phyloP scores from a whole-genome alignment of 345 rosid species.

The Arabis hirsuta region DNA sequence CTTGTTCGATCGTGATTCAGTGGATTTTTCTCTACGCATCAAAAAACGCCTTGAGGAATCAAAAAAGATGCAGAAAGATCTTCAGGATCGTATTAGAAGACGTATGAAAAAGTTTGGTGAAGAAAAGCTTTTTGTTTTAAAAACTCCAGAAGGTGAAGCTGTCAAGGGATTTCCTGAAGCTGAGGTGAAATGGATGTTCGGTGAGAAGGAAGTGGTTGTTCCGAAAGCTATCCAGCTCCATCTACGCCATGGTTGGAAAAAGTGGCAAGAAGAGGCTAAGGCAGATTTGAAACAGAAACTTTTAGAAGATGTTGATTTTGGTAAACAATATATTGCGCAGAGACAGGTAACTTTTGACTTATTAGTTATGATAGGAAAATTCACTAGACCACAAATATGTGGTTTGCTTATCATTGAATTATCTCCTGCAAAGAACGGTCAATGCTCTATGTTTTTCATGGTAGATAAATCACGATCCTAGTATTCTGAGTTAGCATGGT shows the following conservation, averaged over 20 bases:
- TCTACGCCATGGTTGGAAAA: conserved; percentile 92
- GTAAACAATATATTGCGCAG: conserved; percentile 70
- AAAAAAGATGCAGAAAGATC: conserved; percentile 69
- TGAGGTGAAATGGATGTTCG: conserved; percentile 94
- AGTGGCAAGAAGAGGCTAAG: conserved; percentile 91
- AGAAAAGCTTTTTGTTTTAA: conserved; percentile 68
- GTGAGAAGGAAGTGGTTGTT: conserved; percentile 82
- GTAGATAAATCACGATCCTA: conserved; percentile 20
- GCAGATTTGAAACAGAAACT: conserved; percentile 73
- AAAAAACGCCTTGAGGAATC: conserved; percentile 72
- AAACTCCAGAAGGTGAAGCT: conserved; percentile 74
- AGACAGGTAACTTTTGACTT: conserved; percentile 63
- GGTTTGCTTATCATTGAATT: conserved; percentile 1
- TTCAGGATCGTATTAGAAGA: conserved; percentile 67
- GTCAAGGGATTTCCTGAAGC: conserved; percentile 89
- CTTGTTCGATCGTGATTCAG: conserved; percentile 57
- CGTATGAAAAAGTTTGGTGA: conserved; percentile 74
- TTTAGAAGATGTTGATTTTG: conserved; percentile 81
- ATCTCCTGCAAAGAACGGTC: neutral
- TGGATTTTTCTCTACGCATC: conserved; percentile 65
- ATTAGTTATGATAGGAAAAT: conserved; percentile 12
- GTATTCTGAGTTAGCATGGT: conserved; percentile 20
- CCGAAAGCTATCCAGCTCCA: conserved; percentile 78
- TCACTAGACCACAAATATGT: conserved; percentile 4
- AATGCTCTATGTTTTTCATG: conserved; percentile 11